phyloP scores from a whole-genome alignment of 1,284 basidiomycete species.

The Ustilago vetiveriae region DNA sequence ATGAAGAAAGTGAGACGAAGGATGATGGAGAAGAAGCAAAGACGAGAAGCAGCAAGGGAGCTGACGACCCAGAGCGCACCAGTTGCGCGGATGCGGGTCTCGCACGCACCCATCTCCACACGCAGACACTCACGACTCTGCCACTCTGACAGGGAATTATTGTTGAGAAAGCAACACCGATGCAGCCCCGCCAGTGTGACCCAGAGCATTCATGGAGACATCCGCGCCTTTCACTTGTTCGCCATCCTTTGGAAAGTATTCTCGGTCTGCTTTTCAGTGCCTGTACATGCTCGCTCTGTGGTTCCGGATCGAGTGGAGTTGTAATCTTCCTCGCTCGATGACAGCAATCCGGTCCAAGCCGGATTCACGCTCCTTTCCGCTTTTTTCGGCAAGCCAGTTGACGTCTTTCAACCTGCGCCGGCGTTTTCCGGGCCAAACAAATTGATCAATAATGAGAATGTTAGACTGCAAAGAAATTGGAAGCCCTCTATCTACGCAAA shows the following conservation, averaged over 20 bases:
- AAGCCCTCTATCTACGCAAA: too few species aligned
- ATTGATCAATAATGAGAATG: background rate
- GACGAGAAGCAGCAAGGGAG: background rate
- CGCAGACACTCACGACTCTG: too few species aligned
- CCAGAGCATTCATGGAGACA: background rate
- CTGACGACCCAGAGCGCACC: background rate
- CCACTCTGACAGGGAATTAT: too few species aligned
- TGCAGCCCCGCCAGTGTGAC: too few species aligned
- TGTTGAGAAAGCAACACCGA: background rate
- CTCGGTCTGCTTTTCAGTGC: too few species aligned
- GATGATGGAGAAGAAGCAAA: slow-evolving; percentile 16
- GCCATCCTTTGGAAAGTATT: too few species aligned
- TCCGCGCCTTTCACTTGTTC: background rate
- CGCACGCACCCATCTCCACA: slow-evolving; percentile 11
- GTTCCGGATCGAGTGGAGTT: background rate
- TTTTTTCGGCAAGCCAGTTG: slow-evolving; percentile 5
- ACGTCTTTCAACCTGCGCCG: slow-evolving; percentile 8
- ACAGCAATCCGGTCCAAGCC: slow-evolving; percentile 20
- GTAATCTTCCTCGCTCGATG: background rate
- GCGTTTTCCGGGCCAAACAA: slow-evolving; percentile 20
- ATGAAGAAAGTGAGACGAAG: background rate
- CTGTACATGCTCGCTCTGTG: background rate
- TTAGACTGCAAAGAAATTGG: too few species aligned
- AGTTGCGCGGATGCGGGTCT: slow-evolving; percentile 5
- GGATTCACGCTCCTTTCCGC: slow-evolving; percentile 43